Percentiles rank a stretch among this genome's conserved stretches.
Conservation (phyloP, 352 stramenopile species). For the Phytophthora hybrid region DNA sequence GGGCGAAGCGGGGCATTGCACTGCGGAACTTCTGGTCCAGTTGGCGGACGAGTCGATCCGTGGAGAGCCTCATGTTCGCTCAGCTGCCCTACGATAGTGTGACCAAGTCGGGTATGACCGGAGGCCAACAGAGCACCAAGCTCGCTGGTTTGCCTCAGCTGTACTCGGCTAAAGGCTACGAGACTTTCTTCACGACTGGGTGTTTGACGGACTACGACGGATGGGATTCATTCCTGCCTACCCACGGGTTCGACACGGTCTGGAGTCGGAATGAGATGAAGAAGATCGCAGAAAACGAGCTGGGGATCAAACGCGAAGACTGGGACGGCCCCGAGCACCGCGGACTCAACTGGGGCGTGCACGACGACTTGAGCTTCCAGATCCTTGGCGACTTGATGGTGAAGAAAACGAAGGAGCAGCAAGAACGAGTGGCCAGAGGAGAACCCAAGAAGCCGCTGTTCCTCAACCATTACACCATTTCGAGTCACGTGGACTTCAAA, state of each 20-base stretch:
- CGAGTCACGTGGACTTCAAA: constrained; percentile 49
- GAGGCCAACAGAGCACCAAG: constrained; percentile 25
- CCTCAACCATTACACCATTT: constrained; percentile 63
- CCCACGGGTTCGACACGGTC: constrained; percentile 55
- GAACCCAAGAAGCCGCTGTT: constrained; percentile 50
- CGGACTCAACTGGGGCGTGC: constrained; percentile 46
- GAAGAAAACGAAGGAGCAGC: constrained; percentile 47
- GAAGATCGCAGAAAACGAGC: constrained; percentile 34
- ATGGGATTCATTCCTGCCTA: constrained; percentile 51
- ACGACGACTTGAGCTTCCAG: constrained; percentile 56
- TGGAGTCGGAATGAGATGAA: constrained; percentile 45
- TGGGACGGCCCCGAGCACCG: constrained; percentile 31
- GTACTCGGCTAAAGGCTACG: constrained; percentile 55
- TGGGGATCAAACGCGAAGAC: constrained; percentile 40
- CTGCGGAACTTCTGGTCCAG: constrained; percentile 67
- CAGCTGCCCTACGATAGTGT: constrained; percentile 55
- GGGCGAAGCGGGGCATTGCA: constrained; percentile 50
- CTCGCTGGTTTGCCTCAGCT: constrained; percentile 57
- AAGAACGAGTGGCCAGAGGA: constrained; percentile 11
- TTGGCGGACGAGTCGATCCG: constrained; percentile 56
- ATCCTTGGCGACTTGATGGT: constrained; percentile 52
- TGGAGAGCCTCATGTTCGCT: constrained; percentile 58
- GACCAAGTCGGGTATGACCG: constrained; percentile 40
- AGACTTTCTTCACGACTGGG: constrained; percentile 54
- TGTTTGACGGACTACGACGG: constrained; percentile 52